Evolutionary conservation across 2,329 filamentous ascomycete genomes (phyloP).

Genomic region (Eutypa lata): DNA sequence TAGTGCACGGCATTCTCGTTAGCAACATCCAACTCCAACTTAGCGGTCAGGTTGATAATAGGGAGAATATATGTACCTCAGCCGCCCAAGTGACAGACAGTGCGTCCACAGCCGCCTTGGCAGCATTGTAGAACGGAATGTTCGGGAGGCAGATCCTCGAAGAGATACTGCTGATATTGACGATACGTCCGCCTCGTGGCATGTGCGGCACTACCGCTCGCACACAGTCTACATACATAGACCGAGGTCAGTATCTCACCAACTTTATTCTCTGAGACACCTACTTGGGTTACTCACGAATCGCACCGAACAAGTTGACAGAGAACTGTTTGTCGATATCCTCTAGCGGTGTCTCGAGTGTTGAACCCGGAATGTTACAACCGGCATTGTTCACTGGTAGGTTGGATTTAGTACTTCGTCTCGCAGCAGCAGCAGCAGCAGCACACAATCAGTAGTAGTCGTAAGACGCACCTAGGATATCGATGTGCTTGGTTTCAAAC

Average conservation of each 20-base stretch:
- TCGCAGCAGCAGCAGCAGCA: neutral
- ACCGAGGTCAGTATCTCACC: neutral
- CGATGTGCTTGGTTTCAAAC: slow-evolving; percentile 33
- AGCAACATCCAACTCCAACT: too few relatives aligned
- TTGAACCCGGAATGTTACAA: slow-evolving; percentile 3
- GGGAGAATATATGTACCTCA: slow-evolving; percentile 5
- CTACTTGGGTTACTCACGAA: slow-evolving; percentile 7
- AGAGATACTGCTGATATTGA: slow-evolving; percentile 30
- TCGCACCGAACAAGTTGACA: slow-evolving; percentile 23
- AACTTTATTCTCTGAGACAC: neutral
- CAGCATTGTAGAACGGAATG: slow-evolving; percentile 12
- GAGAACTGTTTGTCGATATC: slow-evolving; percentile 19
- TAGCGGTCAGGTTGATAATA: neutral
- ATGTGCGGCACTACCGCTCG: slow-evolving; percentile 26
- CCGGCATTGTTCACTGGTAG: slow-evolving; percentile 26
- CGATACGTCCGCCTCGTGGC: slow-evolving; percentile 31
- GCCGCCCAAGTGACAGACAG: slow-evolving; percentile 11
- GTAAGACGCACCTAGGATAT: slow-evolving; percentile 36
- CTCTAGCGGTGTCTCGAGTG: slow-evolving; percentile 15
- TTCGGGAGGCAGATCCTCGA: slow-evolving; percentile 16
- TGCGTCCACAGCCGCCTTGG: slow-evolving; percentile 14
- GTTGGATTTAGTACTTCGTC: too few relatives aligned
- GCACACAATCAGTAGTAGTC: neutral
- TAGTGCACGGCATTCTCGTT: too few relatives aligned
- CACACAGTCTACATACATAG: slow-evolving; percentile 12